phyloP scores from a whole-genome alignment of 257 asterid genomes.

The Striga asiatica region DNA sequence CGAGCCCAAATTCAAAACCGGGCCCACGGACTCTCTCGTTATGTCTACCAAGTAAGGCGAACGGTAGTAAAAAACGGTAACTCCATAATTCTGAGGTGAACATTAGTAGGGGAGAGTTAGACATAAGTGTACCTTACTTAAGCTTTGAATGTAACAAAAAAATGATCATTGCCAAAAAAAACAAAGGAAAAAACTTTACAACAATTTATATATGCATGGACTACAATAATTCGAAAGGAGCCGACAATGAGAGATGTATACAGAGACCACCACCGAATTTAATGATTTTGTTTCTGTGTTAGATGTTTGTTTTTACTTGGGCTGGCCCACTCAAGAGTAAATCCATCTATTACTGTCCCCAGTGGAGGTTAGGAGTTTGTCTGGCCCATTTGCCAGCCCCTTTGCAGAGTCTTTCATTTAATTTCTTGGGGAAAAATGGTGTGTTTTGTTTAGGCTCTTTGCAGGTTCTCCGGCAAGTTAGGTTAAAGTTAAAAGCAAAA shows the following conservation, averaged over 20 bases:
- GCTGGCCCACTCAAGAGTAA: neutral
- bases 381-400: neutral
- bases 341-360: neutral
- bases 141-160: too few species aligned
- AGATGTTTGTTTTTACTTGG: neutral
- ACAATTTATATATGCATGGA: too few species aligned
- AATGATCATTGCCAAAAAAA: neutral
- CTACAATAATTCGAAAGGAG: too few species aligned
- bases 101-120: too few species aligned
- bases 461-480: too few species aligned
- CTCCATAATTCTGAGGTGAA: conserved; percentile 52
- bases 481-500: too few species aligned
- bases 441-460: neutral
- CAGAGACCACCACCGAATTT: neutral
- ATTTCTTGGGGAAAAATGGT: neutral
- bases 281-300: neutral
- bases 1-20: conserved; percentile 47
- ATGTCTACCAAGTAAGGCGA: conserved; percentile 65
- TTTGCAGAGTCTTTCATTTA: neutral
- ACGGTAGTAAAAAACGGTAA: conserved; percentile 37
- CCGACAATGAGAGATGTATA: neutral
- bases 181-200: neutral
- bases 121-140: too few species aligned
- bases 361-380: too few species aligned
- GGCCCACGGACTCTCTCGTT: conserved; percentile 38